Conservation (phyloP, 2,329 filamentous ascomycete genomes). For the Penicillium rolfsii region DNA sequence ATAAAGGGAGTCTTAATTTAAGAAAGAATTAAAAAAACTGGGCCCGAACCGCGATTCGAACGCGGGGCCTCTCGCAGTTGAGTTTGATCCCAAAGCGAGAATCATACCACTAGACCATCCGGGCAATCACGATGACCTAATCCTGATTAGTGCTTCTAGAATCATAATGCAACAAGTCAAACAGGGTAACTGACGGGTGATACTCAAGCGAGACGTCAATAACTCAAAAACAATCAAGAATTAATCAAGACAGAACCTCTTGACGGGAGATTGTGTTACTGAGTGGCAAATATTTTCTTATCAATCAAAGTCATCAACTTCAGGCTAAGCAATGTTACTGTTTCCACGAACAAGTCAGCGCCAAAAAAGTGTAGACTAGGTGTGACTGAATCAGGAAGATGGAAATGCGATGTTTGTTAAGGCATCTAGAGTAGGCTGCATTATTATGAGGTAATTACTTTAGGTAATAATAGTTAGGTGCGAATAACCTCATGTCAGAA, state of each 20-base stretch:
- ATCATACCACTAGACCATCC: constrained; percentile 11
- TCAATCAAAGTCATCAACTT: not conserved
- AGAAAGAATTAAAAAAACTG: not conserved
- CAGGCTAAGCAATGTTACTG: not conserved
- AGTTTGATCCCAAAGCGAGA: constrained; percentile 11
- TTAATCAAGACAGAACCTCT: too few species aligned
- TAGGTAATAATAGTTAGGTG: too few species aligned
- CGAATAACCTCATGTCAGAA: too few species aligned
- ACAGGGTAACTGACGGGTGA: too few species aligned
- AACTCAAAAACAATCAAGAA: not conserved
- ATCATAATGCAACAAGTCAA: not conserved
- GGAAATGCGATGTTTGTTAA: too few species aligned
- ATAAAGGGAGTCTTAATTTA: not conserved
- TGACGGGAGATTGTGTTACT: not conserved
- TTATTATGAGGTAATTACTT: too few species aligned
- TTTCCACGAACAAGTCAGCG: not conserved
- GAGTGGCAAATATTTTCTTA: not conserved
- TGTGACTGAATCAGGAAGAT: too few species aligned
- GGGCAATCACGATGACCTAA: not conserved
- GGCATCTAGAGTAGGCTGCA: too few species aligned
- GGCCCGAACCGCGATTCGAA: constrained; percentile 11
- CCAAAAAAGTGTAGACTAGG: not conserved
- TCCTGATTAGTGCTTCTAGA: not conserved
- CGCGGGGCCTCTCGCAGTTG: constrained; percentile 10
- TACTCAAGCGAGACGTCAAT: not conserved